Conservation (phyloP, 2,329 filamentous ascomycete species). For the Cladosporium sp. region DNA sequence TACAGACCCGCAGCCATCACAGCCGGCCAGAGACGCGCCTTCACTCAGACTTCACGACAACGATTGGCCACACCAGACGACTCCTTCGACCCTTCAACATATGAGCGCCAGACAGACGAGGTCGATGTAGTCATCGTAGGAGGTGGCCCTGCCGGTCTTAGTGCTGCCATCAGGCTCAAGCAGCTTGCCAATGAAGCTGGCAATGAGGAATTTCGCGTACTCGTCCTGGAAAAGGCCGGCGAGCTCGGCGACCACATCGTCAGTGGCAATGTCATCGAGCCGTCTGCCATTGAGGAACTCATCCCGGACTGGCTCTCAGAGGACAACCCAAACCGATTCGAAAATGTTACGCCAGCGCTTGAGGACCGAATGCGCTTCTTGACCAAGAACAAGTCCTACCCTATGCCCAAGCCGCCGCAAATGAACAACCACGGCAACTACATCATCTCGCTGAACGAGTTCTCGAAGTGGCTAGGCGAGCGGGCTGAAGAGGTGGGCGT, state of each 20-base stretch:
- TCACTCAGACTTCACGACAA: conserved; percentile 32
- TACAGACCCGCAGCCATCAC: conserved; percentile 37
- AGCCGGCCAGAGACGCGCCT: conserved; percentile 37
- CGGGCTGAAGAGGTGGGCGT: conserved; percentile 95
- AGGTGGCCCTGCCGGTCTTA: conserved; percentile 89
- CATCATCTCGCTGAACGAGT: conserved; percentile 92
- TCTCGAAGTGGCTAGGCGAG: conserved; percentile 93
- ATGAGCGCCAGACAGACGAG: conserved; percentile 87
- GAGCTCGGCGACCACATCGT: conserved; percentile 94
- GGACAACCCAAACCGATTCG: conserved; percentile 83
- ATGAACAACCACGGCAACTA: conserved; percentile 99
- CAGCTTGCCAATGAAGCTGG: conserved; percentile 92
- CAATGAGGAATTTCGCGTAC: conserved; percentile 91
- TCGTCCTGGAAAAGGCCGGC: conserved; percentile 91
- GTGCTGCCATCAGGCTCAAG: conserved; percentile 91
- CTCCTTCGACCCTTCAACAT: conserved; percentile 48
- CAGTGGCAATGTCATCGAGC: conserved; percentile 93
- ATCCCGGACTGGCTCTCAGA: conserved; percentile 91
- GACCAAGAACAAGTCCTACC: conserved; percentile 75
- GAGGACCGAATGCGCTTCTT: conserved; percentile 91
- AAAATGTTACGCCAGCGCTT: conserved; percentile 79
- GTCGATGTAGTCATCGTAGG: conserved; percentile 97
- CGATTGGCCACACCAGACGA: conserved; percentile 40
- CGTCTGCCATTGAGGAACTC: conserved; percentile 82
- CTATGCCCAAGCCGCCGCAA: conserved; percentile 85